Evolutionary conservation across 768 basidiomycete species (phyloP), one percentile per base, ranked within the genome.

Genomic region (Trametes cinnabarina): DNA sequence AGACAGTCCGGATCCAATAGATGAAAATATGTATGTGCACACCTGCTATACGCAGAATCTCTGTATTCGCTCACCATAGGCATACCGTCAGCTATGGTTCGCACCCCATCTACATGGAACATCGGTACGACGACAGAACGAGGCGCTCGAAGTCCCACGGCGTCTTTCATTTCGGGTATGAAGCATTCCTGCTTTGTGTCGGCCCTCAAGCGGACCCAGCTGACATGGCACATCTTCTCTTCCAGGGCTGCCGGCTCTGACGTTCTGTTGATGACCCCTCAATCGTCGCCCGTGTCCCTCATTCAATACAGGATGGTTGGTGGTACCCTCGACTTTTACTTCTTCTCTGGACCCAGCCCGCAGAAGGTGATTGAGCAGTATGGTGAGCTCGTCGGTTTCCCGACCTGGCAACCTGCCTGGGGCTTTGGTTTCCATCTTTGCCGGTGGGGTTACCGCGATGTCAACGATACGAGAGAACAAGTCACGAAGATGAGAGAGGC

Each of bases 381-480:
- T 63, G 81, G 84, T 4, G 78, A 74, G 34, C 72, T 83, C n/a
- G 77, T 88, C 25, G 89, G 89, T 3, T 73, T 81, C 37, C 87
- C 90, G 3, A 82, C 81, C 28, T 85, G 87, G 82, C 83, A 85
- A 67, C 89, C 88, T 2, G 76, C 76, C 35, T 92, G 88, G 86
- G 83, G 82, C 4, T 88, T 91, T 66, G 89, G 90, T 7, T 89
- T 89, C 74, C 89, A 92, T 58, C 77, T 89, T 15, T 87, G 86
- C 74, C 79, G 80, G 56, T 84, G 79, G 79, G 82, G 82, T 4
- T 83, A 80, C 57, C 53, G 65, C 28, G 74, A 81, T 62, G 64
- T 90, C 19, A 79, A 75, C 53, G 84, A 87, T 62, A 84, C 83
- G 9, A 75, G 75, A 28, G 77, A 79, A 48, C 77, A 81, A 19